phyloP scores from a whole-genome alignment of 2,329 filamentous ascomycete species.

The Colletotrichum lindemuthianum region DNA sequence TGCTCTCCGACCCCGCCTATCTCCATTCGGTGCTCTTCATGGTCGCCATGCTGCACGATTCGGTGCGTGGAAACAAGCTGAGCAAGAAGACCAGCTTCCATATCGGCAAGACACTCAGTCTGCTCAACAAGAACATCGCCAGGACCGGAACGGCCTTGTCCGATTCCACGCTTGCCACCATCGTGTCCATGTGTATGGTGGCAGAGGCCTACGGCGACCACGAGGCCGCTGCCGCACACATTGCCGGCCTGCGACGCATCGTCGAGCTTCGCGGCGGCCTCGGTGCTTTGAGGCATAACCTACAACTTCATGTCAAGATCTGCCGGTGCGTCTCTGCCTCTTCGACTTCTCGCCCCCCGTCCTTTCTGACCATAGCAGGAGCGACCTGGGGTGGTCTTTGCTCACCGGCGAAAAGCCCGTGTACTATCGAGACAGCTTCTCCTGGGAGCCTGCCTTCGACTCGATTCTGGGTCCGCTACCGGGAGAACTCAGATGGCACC shows the following conservation, averaged over 20 bases:
- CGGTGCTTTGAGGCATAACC: slow-evolving; percentile 38
- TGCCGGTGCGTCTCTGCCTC: slow-evolving; percentile 40
- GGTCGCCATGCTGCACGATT: slow-evolving; percentile 38
- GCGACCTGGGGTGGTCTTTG: slow-evolving; percentile 43
- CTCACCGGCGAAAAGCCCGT: slow-evolving; percentile 40
- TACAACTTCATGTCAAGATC: slow-evolving; percentile 42
- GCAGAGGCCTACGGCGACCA: slow-evolving; percentile 23
- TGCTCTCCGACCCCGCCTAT: slow-evolving; percentile 41
- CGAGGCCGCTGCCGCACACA: slow-evolving; percentile 9
- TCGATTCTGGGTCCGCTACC: slow-evolving; percentile 25
- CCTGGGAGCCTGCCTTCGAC: slow-evolving; percentile 36
- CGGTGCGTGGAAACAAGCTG: background rate
- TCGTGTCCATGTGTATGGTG: slow-evolving; percentile 27
- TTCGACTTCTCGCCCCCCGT: background rate
- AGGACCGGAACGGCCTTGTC: slow-evolving; percentile 29
- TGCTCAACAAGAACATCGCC: slow-evolving; percentile 33
- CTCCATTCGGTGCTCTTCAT: slow-evolving; percentile 41
- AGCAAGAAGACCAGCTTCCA: slow-evolving; percentile 25
- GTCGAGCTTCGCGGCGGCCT: slow-evolving; percentile 42
- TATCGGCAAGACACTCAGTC: slow-evolving; percentile 11
- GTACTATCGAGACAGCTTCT: slow-evolving; percentile 33
- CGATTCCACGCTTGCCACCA: slow-evolving; percentile 30
- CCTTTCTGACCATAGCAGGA: slow-evolving; percentile 27
- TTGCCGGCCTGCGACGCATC: slow-evolving; percentile 37
- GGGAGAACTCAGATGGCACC: background rate